These are phyloP conservation scores for Rhododendron henanense DNA, from an alignment of 148 eudicot genomes.

Conservation along the genomic window DNA sequence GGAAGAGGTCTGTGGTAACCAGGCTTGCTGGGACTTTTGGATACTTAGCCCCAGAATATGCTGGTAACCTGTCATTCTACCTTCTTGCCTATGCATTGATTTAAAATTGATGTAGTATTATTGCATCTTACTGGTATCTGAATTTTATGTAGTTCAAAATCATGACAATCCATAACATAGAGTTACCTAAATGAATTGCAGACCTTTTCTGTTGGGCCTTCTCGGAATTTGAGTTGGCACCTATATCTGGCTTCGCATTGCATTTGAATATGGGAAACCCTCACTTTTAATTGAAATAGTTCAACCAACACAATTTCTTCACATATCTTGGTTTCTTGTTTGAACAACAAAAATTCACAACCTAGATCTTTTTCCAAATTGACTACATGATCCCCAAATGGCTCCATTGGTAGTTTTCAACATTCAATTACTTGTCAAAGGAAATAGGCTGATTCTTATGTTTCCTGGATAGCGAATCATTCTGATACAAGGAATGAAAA, in stretches of 20 bases:
- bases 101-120: not conserved
- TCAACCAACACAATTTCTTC: not conserved
- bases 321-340: not conserved
- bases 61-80: slow-evolving; percentile 53
- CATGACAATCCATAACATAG: not conserved
- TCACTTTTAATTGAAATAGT: not conserved
- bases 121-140: not conserved
- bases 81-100: slow-evolving; percentile 5
- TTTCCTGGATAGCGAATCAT: not conserved
- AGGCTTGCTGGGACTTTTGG: slow-evolving; percentile 98
- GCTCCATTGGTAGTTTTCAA: not conserved
- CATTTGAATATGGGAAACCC: not conserved
- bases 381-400: not conserved
- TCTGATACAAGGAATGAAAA: not conserved
- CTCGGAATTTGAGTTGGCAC: not conserved
- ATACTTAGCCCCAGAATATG: slow-evolving; percentile 98
- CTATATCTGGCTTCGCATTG: not conserved
- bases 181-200: not conserved
- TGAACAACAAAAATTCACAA: not conserved
- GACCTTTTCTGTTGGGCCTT: not conserved
- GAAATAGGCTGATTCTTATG: not conserved
- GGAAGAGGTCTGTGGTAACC: slow-evolving; percentile 80
- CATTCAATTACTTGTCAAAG: not conserved
- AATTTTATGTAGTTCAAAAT: not conserved
- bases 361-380: not conserved